A percentile compares a stretch with the other conserved stretches of the same genome.
Conservation (phyloP, 495 filamentous ascomycete genomes). For the Penicillium robsamsonii region DNA sequence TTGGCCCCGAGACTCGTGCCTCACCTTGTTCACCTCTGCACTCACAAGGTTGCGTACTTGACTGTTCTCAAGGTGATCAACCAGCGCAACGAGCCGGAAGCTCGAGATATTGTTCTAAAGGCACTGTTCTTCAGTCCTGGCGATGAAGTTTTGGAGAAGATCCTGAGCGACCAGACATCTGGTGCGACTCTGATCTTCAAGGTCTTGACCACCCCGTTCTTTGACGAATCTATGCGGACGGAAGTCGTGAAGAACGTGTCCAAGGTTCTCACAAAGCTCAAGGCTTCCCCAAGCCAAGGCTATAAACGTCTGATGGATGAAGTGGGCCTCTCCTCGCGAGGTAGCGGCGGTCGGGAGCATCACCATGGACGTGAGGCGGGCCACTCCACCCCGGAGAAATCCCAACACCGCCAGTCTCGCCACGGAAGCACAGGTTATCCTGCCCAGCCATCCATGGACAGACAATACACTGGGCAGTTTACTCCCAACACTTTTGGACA, state of each 20-base stretch:
- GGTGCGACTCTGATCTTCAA: conserved; percentile 98
- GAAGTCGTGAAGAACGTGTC: conserved; percentile 90
- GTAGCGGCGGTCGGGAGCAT: conserved; percentile 46
- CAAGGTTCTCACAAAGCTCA: conserved; percentile 82
- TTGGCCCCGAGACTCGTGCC: conserved; percentile 91
- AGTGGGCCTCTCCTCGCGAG: conserved; percentile 75
- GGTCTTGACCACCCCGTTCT: conserved; percentile 95
- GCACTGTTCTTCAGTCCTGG: conserved; percentile 93
- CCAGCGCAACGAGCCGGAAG: conserved; percentile 90
- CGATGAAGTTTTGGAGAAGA: conserved; percentile 84
- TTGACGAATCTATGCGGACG: conserved; percentile 84
- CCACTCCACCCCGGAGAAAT: conserved; percentile 42
- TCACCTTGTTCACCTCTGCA: conserved; percentile 95
- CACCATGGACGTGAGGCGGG: conserved; percentile 43
- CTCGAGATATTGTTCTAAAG: conserved; percentile 85
- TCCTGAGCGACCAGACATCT: conserved; percentile 85
- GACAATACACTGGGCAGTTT: conserved; percentile 49
- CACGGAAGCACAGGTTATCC: conserved; percentile 45
- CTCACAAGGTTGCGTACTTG: conserved; percentile 96
- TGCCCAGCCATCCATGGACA: conserved; percentile 42
- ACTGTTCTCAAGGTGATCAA: conserved; percentile 99
- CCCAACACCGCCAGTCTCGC: conserved; percentile 50
- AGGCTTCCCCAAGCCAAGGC: conserved; percentile 89
- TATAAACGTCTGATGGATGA: conserved; percentile 99
- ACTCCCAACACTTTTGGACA: conserved; percentile 37